Evolutionary conservation across 306 rosid genomes (phyloP).

Genomic region (Benincasa hispida): DNA sequence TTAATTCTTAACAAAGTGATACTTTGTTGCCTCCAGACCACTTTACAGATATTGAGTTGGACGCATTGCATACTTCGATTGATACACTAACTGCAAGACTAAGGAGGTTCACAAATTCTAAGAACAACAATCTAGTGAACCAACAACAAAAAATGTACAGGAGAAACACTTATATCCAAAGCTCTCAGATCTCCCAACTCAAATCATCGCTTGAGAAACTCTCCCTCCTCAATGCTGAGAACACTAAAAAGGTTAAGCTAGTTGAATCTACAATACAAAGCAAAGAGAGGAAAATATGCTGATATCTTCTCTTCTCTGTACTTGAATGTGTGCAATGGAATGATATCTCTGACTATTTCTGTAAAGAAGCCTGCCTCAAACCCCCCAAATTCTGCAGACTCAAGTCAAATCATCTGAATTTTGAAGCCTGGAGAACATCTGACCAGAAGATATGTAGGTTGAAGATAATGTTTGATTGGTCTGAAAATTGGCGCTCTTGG

Average conservation of each 20-base stretch:
- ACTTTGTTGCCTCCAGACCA: constrained; percentile 34
- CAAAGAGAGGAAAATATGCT: constrained; percentile 34
- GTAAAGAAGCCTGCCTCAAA: neutral
- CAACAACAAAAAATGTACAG: constrained; percentile 32
- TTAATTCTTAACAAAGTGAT: neutral
- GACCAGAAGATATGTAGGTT: neutral
- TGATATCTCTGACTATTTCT: neutral
- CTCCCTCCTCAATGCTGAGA: constrained; percentile 54
- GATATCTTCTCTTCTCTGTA: constrained; percentile 3
- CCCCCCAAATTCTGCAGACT: neutral
- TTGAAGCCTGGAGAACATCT: neutral
- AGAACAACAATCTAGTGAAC: constrained; percentile 27
- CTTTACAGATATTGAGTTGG: constrained; percentile 63
- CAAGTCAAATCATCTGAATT: neutral
- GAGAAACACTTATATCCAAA: constrained; percentile 34
- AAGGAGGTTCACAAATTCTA: constrained; percentile 42
- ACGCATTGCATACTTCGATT: constrained; percentile 61
- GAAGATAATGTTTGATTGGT: neutral
- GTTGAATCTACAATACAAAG: constrained; percentile 50
- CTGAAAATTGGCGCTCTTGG: neutral
- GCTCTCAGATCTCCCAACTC: constrained; percentile 53
- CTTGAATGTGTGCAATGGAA: neutral
- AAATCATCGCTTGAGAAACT: constrained; percentile 61
- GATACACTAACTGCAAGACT: constrained; percentile 52
- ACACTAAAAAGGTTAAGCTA: constrained; percentile 54